A percentile compares a stretch with the other conserved stretches of the same genome.
phyloP scores from a whole-genome alignment of 129 eudicot species.

The Calendula officinalis region DNA sequence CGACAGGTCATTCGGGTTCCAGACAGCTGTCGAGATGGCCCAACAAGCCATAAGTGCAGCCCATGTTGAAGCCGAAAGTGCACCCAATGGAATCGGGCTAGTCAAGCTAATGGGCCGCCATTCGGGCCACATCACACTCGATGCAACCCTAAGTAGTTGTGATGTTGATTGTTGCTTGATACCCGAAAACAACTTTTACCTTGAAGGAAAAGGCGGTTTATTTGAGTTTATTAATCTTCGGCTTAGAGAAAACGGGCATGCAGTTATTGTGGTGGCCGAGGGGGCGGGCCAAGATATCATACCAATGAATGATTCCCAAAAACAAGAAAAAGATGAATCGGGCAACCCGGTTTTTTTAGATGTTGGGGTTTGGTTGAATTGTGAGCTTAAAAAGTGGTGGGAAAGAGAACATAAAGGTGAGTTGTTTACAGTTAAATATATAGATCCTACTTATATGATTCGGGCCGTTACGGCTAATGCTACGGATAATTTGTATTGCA shows the following conservation, averaged over 20 bases:
- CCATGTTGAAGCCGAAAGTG: constrained; percentile 87
- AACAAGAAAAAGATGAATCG: constrained; percentile 60
- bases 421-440: constrained; percentile 60
- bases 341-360: constrained; percentile 74
- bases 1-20: constrained; percentile 79
- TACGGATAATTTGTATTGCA: constrained; percentile 72
- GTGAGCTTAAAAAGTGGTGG: constrained; percentile 82
- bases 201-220: constrained; percentile 81
- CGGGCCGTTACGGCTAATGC: constrained; percentile 83
- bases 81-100: constrained; percentile 67
- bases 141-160: constrained; percentile 78
- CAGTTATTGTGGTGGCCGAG: constrained; percentile 82
- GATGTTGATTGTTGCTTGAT: constrained; percentile 86
- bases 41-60: constrained; percentile 77
- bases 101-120: constrained; percentile 93
- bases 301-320: constrained; percentile 42
- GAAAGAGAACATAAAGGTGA: constrained; percentile 58
- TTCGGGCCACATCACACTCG: constrained; percentile 75
- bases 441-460: constrained; percentile 83
- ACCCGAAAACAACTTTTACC: constrained; percentile 62
- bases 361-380: constrained; percentile 67
- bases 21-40: constrained; percentile 92
- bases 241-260: constrained; percentile 60
- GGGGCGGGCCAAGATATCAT: constrained; percentile 80
- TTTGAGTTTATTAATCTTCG: constrained; percentile 51